Percentiles rank a stretch among this genome's conserved stretches.
phyloP scores from a whole-genome alignment of 164 flowering plant species.

The Macadamia integrifolia region DNA sequence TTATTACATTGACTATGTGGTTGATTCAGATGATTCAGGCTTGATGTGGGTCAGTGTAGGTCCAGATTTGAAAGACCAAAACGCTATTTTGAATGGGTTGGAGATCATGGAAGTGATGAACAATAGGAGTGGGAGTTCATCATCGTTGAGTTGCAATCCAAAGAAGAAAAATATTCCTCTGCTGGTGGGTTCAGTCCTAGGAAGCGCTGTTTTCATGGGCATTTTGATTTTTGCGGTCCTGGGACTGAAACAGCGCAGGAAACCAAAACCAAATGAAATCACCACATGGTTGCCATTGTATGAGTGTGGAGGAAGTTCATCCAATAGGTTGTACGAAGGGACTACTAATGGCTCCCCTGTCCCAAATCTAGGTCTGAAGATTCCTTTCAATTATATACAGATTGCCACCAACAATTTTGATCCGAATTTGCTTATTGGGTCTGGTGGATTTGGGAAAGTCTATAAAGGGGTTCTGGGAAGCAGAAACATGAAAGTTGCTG shows the following conservation, averaged over 20 bases:
- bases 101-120: slow-evolving; percentile 40
- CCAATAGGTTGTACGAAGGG: slow-evolving; percentile 7
- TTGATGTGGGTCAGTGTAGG: slow-evolving; percentile 33
- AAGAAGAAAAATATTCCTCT: slow-evolving; percentile 7
- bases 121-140: neutral
- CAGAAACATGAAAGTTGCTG: slow-evolving; percentile 4
- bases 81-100: slow-evolving; percentile 43
- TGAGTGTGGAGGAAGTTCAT: slow-evolving; percentile 17
- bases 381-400: slow-evolving; percentile 24
- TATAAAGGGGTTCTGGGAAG: slow-evolving; percentile 21
- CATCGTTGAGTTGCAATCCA: neutral
- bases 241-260: slow-evolving; percentile 8
- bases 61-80: slow-evolving; percentile 3
- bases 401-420: slow-evolving; percentile 27
- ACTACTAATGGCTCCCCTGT: slow-evolving; percentile 10
- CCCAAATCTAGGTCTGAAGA: slow-evolving; percentile 24
- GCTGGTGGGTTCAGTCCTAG: slow-evolving; percentile 17
- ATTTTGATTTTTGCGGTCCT: slow-evolving; percentile 5
- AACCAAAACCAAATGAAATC: slow-evolving; percentile 10
- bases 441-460: slow-evolving; percentile 40
- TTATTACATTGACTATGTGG: slow-evolving; percentile 27
- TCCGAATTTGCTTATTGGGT: slow-evolving; percentile 23
- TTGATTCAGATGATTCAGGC: slow-evolving; percentile 35
- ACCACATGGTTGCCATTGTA: slow-evolving; percentile 4
- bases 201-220: slow-evolving; percentile 11